These are phyloP conservation scores for Pleurostoma richardsiae DNA, from an alignment of 2,329 filamentous ascomycete species.

Conservation along the genomic window DNA sequence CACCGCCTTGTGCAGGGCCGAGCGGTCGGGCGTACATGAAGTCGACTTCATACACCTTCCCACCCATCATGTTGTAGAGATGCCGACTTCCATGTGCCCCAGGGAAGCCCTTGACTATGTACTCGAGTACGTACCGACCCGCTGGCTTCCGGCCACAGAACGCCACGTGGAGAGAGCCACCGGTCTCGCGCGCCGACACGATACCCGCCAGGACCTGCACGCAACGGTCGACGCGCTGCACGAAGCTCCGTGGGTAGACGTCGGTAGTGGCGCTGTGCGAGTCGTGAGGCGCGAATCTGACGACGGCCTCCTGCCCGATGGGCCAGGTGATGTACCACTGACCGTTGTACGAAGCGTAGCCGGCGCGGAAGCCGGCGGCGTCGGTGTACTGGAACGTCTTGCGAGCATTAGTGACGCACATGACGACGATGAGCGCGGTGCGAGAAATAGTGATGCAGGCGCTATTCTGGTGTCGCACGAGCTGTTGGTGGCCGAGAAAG, in stretches of 20 bases:
- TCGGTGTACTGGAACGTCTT: constrained; percentile 21
- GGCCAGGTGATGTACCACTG: constrained; percentile 26
- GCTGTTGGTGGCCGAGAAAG: constrained; percentile 5
- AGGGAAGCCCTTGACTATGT: constrained; percentile 18
- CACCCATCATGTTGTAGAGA: constrained; percentile 24
- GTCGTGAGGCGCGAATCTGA: constrained; percentile 20
- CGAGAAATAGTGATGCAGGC: constrained; percentile 11
- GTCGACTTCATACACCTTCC: constrained; percentile 23
- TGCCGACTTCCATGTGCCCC: constrained; percentile 21
- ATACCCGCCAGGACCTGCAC: constrained; percentile 19
- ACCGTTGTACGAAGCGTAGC: constrained; percentile 24
- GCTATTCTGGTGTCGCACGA: constrained; percentile 12
- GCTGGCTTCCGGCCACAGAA: constrained; percentile 17
- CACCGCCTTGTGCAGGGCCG: not conserved
- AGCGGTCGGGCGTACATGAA: constrained; percentile 15
- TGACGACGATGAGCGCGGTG: constrained; percentile 9
- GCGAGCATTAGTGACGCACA: constrained; percentile 19
- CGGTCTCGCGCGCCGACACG: constrained; percentile 4
- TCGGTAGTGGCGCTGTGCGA: constrained; percentile 15
- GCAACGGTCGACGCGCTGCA: constrained; percentile 18
- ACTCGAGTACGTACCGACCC: constrained; percentile 15
- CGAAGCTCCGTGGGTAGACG: constrained; percentile 16
- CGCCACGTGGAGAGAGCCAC: constrained; percentile 13
- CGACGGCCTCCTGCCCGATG: constrained; percentile 20
- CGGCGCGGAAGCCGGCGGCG: constrained; percentile 21